A percentile compares a stretch with the other conserved stretches of the same genome.
phyloP scores from a whole-genome alignment of 257 asterid genomes.

The Solanum pennellii region DNA sequence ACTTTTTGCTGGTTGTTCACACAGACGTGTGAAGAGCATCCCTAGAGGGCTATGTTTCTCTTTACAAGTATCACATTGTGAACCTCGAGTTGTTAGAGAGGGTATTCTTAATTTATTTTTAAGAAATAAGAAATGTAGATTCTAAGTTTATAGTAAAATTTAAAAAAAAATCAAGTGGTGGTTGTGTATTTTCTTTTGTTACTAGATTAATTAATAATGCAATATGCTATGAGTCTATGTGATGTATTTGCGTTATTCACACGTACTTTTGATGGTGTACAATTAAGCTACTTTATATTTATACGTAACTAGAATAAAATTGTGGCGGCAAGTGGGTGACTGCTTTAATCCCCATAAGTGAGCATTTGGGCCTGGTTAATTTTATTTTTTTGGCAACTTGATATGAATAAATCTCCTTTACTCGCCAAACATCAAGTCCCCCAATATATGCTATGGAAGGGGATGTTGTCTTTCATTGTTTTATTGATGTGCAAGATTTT shows the following conservation, averaged over 20 bases:
- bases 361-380: slow-evolving; percentile 6
- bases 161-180: background rate
- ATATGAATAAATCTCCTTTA: background rate
- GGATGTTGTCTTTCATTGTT: background rate
- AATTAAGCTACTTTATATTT: background rate
- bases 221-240: background rate
- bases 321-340: slow-evolving; percentile 95
- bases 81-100: background rate
- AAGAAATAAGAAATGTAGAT: background rate
- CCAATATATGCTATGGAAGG: background rate
- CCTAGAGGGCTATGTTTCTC: background rate
- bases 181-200: too few relatives aligned
- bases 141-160: background rate
- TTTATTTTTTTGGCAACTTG: background rate
- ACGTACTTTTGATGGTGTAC: background rate
- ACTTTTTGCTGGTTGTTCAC: background rate
- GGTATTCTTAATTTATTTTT: background rate
- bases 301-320: slow-evolving; percentile 80
- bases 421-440: background rate
- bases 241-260: background rate
- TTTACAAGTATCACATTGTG: background rate
- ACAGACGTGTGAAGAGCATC: background rate
- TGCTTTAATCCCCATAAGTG: slow-evolving; percentile 89
- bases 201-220: too few relatives aligned
- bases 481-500: background rate